Base-by-base conservation (phyloP, 306 rosid genomes). In the Trifolium repens region DNA sequence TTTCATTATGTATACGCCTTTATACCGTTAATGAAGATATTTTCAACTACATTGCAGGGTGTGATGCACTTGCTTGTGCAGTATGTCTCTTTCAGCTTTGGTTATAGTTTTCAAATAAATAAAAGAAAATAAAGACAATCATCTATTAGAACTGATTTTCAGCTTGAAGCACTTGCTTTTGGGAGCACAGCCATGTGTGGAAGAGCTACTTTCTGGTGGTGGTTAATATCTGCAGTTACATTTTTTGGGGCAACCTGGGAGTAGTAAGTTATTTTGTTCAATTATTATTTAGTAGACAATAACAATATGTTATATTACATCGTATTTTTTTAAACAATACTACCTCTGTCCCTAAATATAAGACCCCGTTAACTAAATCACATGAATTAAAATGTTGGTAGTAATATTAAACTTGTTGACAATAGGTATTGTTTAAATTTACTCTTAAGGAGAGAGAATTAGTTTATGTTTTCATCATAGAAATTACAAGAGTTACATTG, bases 191-290 rank as follows among this genome's bases (percentile, higher is more conserved):
- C 96, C 27, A 87, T 92, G 99, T 89, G 94, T 83, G 98, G 97
- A 80, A 81, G 90, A 82, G 63, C 62, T 80, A 84, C 92, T 77
- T 92, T 96, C 91, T 96, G 96, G 98, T 89, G 87, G 85, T 96
- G 93, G 98, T 85, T 96, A 59, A 90, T 92, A 83, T 93, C 99
- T 74, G 97, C 98, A 46, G 34, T 96, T 81, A 90, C 99, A 79
- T 96, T 92, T 87, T 88, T 85, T 83, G 78, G 90, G 71, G 99
- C 99, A 69, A 96, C 99, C 22, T 96, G 98, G 99, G 99, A 96
- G 85, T 88, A 84, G 98, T 92, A 85, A 90, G 99, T 94, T 82
- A 58, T 37, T n/a, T 61, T 27, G 54, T 71, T 73, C 55, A 54
- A 39, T 75, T 72, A 59, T 44, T 47, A 72, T 42, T 30, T 57